Evolutionary conservation across 306 rosid genomes (phyloP).

Genomic region (Cicer pinnatifidum): DNA sequence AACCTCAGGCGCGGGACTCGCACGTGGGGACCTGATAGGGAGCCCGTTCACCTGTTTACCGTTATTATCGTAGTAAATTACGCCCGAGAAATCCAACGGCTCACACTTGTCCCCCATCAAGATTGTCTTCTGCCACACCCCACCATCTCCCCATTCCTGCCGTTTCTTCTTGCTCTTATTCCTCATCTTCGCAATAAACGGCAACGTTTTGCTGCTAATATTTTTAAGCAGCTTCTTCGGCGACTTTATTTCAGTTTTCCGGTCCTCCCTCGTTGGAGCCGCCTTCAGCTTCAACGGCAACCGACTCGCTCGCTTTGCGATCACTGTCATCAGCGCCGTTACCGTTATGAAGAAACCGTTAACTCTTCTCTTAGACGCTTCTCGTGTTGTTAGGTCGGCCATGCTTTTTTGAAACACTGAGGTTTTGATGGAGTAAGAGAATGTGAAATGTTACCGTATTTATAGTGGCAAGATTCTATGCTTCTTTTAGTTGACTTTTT

Average conservation of each 20-base stretch:
- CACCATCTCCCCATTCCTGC: constrained; percentile 65
- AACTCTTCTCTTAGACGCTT: constrained; percentile 33
- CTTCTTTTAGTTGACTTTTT: background rate
- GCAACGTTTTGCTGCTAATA: constrained; percentile 57
- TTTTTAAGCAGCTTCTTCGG: constrained; percentile 59
- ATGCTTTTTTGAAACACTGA: background rate
- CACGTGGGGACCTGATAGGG: constrained; percentile 72
- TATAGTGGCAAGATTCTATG: constrained; percentile 33
- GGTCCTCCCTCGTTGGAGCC: constrained; percentile 8
- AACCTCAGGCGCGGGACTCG: constrained; percentile 60
- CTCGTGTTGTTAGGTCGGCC: constrained; percentile 18
- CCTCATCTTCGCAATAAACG: constrained; percentile 40
- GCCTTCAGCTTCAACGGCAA: constrained; percentile 54
- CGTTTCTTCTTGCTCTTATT: background rate
- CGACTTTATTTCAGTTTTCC: constrained; percentile 19
- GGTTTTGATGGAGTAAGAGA: background rate
- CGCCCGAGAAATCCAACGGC: constrained; percentile 85
- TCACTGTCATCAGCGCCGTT: constrained; percentile 48
- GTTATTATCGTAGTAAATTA: constrained; percentile 61
- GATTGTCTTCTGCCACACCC: constrained; percentile 83
- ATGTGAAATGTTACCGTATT: constrained; percentile 12
- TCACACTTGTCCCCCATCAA: constrained; percentile 88
- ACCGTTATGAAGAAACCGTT: constrained; percentile 41
- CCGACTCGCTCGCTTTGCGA: constrained; percentile 55
- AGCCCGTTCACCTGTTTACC: constrained; percentile 59